phyloP scores from a whole-genome alignment of 2,329 filamentous ascomycete genomes.

The Penicillium frequentans region DNA sequence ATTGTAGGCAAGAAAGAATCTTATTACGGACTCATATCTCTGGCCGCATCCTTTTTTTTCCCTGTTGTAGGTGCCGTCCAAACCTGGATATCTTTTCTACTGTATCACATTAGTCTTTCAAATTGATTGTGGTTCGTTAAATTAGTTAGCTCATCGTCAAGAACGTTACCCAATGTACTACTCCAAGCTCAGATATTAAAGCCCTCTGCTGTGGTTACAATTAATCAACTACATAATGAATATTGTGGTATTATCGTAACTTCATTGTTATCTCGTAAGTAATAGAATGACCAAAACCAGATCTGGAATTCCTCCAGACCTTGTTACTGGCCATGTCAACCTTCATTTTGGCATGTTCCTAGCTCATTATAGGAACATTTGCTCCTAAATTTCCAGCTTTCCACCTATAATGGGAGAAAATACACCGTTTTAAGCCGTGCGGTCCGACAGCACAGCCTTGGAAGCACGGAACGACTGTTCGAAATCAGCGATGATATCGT shows the following conservation, averaged over 20 bases:
- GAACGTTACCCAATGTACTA: too few relatives aligned
- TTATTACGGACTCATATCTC: not conserved
- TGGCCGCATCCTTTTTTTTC: not conserved
- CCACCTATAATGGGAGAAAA: too few relatives aligned
- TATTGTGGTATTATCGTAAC: not conserved
- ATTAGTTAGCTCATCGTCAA: too few relatives aligned
- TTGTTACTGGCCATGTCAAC: not conserved
- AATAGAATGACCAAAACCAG: not conserved
- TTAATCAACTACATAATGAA: too few relatives aligned
- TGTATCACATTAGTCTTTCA: not conserved
- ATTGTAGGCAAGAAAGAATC: not conserved
- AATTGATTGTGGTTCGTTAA: too few relatives aligned
- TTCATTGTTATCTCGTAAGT: not conserved
- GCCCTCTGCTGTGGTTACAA: too few relatives aligned
- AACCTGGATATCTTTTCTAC: not conserved
- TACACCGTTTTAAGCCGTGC: slow-evolving; percentile 8
- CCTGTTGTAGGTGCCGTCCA: not conserved
- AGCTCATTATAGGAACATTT: not conserved
- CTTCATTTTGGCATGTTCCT: not conserved
- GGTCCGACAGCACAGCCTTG: slow-evolving; percentile 36
- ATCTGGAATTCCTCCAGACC: not conserved
- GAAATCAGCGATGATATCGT: slow-evolving; percentile 95
- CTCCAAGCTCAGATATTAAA: too few relatives aligned
- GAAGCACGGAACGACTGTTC: slow-evolving; percentile 77
- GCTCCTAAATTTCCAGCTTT: not conserved